Evolutionary conservation across 2,329 filamentous ascomycete species (phyloP), one percentile per base, ranked within the genome.

Genomic region (Diaporthe citriasiana): DNA sequence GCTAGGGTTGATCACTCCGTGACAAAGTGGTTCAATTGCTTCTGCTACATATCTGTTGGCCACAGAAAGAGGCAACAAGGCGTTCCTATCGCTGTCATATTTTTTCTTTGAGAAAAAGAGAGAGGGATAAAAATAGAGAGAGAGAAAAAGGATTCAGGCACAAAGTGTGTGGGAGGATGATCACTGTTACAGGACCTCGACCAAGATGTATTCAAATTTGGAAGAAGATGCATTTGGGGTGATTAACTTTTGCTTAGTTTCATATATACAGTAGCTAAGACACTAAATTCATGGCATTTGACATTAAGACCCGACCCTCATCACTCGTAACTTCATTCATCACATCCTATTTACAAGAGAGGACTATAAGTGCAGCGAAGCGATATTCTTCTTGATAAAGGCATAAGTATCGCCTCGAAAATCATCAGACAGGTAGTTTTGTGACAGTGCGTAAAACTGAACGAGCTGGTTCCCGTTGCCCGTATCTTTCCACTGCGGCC

Each of bases 401-500:
- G 76, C 51, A 33, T 77, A 80, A 15, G 74, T 77, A 25, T 78
- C 77, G 22, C 77, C 76, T 15, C 84, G 80, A 65, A 86, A 86
- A 74, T 86, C 79, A 71, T 86, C 84, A 13, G 78, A 75, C 65
- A 85, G 50, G 38, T 79, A 78, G 12, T 78, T 78, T 35, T 73
- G 72, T 3, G 71, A 70, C 35, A 27, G 30, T 9, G 74, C 57
- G 9, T 55, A 82, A 74, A 88, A 88, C 80, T 87, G 84, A 78
- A 88, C 82, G 74, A 94, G 79, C 79, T 89, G 82, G 72, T 86
- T 85, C 1, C 79, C 80, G 4, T 55, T 71, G 22, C 73, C 73
- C 12, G 71, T 73, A 38, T 83, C 79, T 30, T 78, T 79, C 84
- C 85, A 87, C 72, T 83, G 76, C 0, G 86, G 85, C 85, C 85